Percentiles rank a stretch among this genome's conserved stretches.
Evolutionary conservation across 2,329 filamentous ascomycete species (phyloP).

Genomic region (Ophiostoma triangulosporum): DNA sequence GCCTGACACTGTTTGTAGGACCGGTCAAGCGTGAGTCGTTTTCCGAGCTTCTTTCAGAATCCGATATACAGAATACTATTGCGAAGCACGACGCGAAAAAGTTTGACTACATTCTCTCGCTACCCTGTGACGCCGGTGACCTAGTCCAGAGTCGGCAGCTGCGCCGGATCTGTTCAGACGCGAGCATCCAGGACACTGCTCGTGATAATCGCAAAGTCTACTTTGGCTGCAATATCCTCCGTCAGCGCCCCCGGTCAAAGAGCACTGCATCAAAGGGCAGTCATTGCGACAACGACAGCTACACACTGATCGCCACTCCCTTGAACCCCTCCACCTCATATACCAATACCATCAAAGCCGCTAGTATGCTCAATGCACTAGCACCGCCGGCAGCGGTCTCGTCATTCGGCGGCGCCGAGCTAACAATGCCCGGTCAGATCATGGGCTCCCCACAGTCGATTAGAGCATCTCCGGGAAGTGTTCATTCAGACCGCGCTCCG

Average conservation of each 20-base stretch:
- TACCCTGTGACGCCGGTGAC: constrained; percentile 17
- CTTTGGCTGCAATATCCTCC: constrained; percentile 41
- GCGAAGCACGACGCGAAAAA: constrained; percentile 32
- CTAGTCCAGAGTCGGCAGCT: constrained; percentile 1
- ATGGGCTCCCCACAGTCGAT: constrained; percentile 5
- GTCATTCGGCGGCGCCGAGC: background rate
- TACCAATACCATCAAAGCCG: background rate
- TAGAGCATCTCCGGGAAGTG: background rate
- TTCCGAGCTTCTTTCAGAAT: background rate
- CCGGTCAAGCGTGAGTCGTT: constrained; percentile 4
- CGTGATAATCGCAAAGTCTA: constrained; percentile 21
- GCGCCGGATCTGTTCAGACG: constrained; percentile 7
- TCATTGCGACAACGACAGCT: constrained; percentile 25
- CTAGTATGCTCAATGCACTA: constrained; percentile 10
- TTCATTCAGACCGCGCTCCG: constrained; percentile 1
- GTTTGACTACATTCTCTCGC: constrained; percentile 36
- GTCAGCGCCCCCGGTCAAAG: constrained; percentile 20
- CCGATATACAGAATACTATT: constrained; percentile 6
- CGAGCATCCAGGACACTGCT: constrained; percentile 5
- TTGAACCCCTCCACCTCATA: constrained; percentile 16
- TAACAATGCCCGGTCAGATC: background rate
- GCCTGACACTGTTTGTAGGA: background rate
- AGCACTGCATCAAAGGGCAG: constrained; percentile 15
- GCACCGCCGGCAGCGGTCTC: background rate
- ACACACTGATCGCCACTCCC: constrained; percentile 34